Percentiles rank a stretch among this genome's conserved stretches.
These are phyloP conservation scores for Citrus inodora DNA, from an alignment of 345 rosid species.

Conservation along the genomic window DNA sequence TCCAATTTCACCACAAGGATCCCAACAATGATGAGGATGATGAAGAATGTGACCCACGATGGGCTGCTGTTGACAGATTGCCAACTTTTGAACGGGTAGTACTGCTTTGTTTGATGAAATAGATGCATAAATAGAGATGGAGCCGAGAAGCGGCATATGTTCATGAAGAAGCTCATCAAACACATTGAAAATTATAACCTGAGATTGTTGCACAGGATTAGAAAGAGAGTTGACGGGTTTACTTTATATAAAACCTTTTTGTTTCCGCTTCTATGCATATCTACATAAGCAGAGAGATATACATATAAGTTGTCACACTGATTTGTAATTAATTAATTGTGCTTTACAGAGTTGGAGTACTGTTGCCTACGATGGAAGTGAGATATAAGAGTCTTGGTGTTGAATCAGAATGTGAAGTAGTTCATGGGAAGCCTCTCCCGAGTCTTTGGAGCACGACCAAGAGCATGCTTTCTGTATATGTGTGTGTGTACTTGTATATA, in stretches of 20 bases:
- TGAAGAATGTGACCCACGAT: conserved; percentile 16
- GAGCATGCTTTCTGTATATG: too few relatives aligned
- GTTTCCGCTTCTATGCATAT: not conserved
- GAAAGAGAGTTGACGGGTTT: conserved; percentile 22
- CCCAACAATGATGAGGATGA: not conserved
- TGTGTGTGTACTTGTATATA: too few relatives aligned
- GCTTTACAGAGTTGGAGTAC: conserved; percentile 34
- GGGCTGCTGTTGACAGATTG: conserved; percentile 18
- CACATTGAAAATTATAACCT: too few relatives aligned
- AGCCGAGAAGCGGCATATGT: too few relatives aligned
- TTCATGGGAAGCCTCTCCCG: conserved; percentile 43
- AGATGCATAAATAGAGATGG: too few relatives aligned
- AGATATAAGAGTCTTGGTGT: conserved; percentile 29
- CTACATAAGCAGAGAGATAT: not conserved
- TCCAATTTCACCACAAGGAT: too few relatives aligned
- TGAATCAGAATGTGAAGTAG: conserved; percentile 35
- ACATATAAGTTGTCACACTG: too few relatives aligned
- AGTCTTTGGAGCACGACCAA: conserved; percentile 36
- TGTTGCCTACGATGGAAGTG: conserved; percentile 40
- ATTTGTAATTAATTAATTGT: not conserved
- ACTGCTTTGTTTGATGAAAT: too few relatives aligned
- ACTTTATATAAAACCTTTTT: not conserved
- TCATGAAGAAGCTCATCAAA: too few relatives aligned
- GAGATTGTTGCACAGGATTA: not conserved
- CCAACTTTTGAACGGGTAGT: too few relatives aligned